A percentile compares a stretch with the other conserved stretches of the same genome.
These are phyloP conservation scores for Triangularia setosa DNA, from an alignment of 2,329 filamentous ascomycete species.

Conservation along the genomic window DNA sequence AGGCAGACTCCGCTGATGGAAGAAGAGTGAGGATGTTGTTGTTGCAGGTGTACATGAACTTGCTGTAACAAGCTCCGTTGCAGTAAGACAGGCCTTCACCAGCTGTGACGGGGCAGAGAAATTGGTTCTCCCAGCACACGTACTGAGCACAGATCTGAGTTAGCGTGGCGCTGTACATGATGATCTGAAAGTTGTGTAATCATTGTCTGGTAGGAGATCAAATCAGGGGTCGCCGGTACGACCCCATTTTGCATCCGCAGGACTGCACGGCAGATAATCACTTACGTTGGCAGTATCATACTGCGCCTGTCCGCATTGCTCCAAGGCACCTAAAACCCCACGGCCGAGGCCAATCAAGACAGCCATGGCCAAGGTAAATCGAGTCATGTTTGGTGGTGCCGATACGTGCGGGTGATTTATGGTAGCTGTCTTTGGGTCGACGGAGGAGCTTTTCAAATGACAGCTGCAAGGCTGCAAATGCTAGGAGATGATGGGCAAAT, in stretches of 20 bases:
- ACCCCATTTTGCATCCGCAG: neutral
- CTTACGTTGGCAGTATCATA: conserved; percentile 27
- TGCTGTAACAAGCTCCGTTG: conserved; percentile 35
- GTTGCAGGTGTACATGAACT: conserved; percentile 33
- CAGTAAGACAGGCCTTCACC: conserved; percentile 34
- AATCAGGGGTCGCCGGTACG: neutral
- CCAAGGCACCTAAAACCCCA: conserved; percentile 16
- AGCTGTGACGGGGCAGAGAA: conserved; percentile 33
- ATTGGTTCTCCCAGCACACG: conserved; percentile 30
- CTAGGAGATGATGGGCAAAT: neutral
- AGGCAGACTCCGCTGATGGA: conserved; percentile 23
- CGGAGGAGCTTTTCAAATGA: no score
- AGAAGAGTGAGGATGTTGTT: conserved; percentile 27
- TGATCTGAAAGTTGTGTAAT: neutral
- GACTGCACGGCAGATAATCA: neutral
- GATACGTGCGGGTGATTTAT: neutral
- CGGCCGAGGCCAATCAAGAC: conserved; percentile 17
- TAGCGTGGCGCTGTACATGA: neutral
- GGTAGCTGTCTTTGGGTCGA: neutral
- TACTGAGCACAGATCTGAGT: conserved; percentile 24
- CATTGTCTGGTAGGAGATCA: neutral
- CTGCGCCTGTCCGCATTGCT: conserved; percentile 23
- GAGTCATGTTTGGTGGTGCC: conserved; percentile 16
- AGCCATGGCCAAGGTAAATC: conserved; percentile 12
- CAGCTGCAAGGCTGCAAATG: neutral